Evolutionary conservation across 495 filamentous ascomycete species (phyloP).

Genomic region (Xylaria cubensis): DNA sequence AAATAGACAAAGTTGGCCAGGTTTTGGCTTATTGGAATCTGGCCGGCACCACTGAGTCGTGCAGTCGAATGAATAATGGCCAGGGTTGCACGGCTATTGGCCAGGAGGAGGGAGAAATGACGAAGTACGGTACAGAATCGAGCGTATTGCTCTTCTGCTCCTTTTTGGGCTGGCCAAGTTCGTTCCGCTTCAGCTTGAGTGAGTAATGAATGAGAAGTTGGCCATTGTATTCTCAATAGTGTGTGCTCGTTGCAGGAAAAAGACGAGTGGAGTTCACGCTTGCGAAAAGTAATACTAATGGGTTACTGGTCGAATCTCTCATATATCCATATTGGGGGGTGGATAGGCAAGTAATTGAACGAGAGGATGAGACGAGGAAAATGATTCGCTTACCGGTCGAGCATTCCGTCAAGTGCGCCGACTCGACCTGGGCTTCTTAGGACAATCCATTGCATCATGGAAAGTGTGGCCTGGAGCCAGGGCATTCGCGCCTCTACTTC

Average conservation of each 20-base stretch:
- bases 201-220: constrained; percentile 30
- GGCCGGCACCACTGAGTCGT: constrained; percentile 44
- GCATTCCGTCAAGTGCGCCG: constrained; percentile 73
- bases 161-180: not conserved
- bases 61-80: constrained; percentile 52
- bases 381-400: constrained; percentile 81
- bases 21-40: constrained; percentile 42
- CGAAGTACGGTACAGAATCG: too few relatives aligned
- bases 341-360: constrained; percentile 38
- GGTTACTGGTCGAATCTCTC: constrained; percentile 47
- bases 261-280: constrained; percentile 44
- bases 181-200: constrained; percentile 1
- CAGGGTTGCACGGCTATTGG: constrained; percentile 49
- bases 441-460: constrained; percentile 73
- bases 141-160: not conserved
- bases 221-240: constrained; percentile 29
- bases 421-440: constrained; percentile 75
- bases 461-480: constrained; percentile 76
- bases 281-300: constrained; percentile 42
- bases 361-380: constrained; percentile 36
- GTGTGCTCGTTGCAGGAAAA: constrained; percentile 28
- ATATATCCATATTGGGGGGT: constrained; percentile 39
- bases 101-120: too few relatives aligned
- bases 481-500: constrained; percentile 81
- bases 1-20: constrained; percentile 52